phyloP scores from a whole-genome alignment of 1,284 basidiomycete genomes.

The Xerocomus amazonicus region DNA sequence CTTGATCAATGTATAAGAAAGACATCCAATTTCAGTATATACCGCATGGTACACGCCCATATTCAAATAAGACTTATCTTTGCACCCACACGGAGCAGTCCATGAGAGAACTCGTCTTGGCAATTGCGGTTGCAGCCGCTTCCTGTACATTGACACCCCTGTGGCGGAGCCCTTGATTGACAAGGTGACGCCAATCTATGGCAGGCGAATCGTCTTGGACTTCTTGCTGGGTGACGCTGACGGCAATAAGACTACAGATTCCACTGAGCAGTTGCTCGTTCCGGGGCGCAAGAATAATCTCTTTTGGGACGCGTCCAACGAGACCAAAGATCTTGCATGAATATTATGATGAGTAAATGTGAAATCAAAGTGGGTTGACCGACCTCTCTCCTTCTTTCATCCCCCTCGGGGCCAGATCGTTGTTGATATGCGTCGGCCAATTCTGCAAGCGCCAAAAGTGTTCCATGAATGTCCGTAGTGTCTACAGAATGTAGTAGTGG shows the following conservation, averaged over 20 bases:
- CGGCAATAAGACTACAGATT: constrained; percentile 71
- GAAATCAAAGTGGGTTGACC: constrained; percentile 4
- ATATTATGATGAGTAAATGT: constrained; percentile 2
- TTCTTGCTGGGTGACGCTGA: constrained; percentile 57
- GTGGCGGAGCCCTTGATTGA: constrained; percentile 74
- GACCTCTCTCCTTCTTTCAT: constrained; percentile 40
- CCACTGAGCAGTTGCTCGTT: constrained; percentile 75
- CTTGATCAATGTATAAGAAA: constrained; percentile 53
- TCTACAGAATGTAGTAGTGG: constrained; percentile 65
- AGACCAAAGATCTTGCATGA: constrained; percentile 52
- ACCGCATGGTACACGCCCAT: constrained; percentile 8
- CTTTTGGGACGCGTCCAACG: constrained; percentile 52
- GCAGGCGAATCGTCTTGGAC: constrained; percentile 40
- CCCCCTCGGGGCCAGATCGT: constrained; percentile 26
- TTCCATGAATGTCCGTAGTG: constrained; percentile 74
- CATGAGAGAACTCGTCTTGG: constrained; percentile 59
- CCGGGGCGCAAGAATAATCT: constrained; percentile 61
- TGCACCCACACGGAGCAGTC: constrained; percentile 61
- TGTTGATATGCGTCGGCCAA: constrained; percentile 55
- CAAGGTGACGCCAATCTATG: constrained; percentile 62
- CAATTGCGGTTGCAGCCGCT: constrained; percentile 65
- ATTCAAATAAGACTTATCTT: constrained; percentile 53
- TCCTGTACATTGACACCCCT: constrained; percentile 67
- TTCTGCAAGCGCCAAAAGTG: constrained; percentile 71
- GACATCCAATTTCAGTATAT: constrained; percentile 20